Evolutionary conservation across 495 filamentous ascomycete genomes (phyloP), one percentile per base, ranked within the genome.

Genomic region (Penicillium verhagenii): DNA sequence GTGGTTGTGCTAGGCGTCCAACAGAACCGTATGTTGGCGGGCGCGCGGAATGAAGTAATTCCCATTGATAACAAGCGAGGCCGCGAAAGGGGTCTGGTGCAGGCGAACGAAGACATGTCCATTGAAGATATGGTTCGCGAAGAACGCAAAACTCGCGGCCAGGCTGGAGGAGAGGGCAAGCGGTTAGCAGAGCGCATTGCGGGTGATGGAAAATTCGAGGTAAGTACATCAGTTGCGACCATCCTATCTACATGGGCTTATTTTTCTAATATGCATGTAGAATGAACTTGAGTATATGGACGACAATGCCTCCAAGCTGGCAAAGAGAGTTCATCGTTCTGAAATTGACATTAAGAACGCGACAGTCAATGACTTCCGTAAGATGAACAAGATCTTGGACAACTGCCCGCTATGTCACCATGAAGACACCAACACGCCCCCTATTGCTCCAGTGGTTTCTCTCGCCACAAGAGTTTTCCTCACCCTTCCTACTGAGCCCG

Each of bases 271-370:
- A 38, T 16, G 26, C 20, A 1, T 43, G 2, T 54, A 87, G 81
- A 87, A 95, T 60, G 90, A 96, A 64, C 79, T 97, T 47, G 93
- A 98, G 46, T 98, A 98, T 69, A 87, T 98, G 75, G 95, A 98
- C 67, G 94, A 97, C 55, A 97, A 97, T 66, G 94, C 94, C 16
- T 79, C 82, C 44, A 96, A 95, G 63, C 81, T 98, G 9, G 91
- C 93, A n/a, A 88, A 86, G 65, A 86, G 89, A 24, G 88, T 96
- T 4, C 88, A 93, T 58, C 92, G 90, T 65, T 91, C 86, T 52
- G 90, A 96, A 58, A 82, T 91, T 44, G 88, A 93, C 65, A 83
- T 98, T 59, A 94, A 88, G 68, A 96, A 92, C 65, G 81, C 84
- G 21, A 91, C 95, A 4, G 89, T 97, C 61, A 77, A 78, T 62